Percentiles rank a stretch among this genome's conserved stretches.
Conservation (phyloP, 1,284 basidiomycete genomes). For the Tylopilus sp. region DNA sequence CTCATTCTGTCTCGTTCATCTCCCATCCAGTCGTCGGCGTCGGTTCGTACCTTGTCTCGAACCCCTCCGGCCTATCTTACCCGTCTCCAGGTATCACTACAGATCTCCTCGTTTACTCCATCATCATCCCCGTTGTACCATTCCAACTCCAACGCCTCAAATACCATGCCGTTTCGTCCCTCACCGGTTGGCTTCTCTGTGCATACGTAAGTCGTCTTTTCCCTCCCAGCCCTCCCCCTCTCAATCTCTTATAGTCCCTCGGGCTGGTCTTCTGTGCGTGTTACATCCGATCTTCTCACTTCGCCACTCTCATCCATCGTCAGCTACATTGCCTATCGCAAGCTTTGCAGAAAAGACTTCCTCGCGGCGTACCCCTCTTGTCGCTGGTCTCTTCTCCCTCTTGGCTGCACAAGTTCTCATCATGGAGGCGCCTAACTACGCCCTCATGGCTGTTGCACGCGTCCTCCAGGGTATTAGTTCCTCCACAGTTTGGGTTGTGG, state of each 20-base stretch:
- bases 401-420: constrained; percentile 64
- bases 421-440: constrained; percentile 71
- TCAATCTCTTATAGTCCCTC: constrained; percentile 36
- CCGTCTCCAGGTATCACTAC: constrained; percentile 50
- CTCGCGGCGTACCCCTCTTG: constrained; percentile 54
- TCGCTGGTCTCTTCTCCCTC: constrained; percentile 55
- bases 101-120: constrained; percentile 64
- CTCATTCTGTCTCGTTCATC: constrained; percentile 7
- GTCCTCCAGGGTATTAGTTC: constrained; percentile 70
- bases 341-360: constrained; percentile 60
- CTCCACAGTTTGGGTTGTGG: constrained; percentile 74
- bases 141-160: constrained; percentile 61
- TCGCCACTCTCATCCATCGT: background rate
- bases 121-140: constrained; percentile 72
- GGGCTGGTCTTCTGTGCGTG: constrained; percentile 51
- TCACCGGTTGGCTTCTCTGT: constrained; percentile 68
- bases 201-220: constrained; percentile 45
- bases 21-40: constrained; percentile 34
- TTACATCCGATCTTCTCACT: background rate
- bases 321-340: constrained; percentile 70
- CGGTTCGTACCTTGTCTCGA: constrained; percentile 24
- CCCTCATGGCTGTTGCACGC: constrained; percentile 70
- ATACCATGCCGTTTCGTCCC: constrained; percentile 50
- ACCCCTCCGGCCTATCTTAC: background rate
- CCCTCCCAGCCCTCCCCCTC: background rate